Evolutionary conservation across 2,329 filamentous ascomycete genomes (phyloP).

Genomic region (Diaporthe capsici): DNA sequence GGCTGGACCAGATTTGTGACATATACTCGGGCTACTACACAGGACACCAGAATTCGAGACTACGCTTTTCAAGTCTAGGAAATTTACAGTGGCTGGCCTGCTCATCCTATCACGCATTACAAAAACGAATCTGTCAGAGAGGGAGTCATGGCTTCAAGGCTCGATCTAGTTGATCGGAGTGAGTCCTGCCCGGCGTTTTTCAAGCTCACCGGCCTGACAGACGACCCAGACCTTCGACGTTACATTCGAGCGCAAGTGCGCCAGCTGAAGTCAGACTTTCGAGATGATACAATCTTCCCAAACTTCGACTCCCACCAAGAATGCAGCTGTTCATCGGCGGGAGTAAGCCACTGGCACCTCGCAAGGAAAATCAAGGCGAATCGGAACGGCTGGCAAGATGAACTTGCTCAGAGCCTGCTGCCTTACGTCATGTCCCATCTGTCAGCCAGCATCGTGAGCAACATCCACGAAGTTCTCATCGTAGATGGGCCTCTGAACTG

Average conservation of each 20-base stretch:
- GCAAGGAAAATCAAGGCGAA: background rate
- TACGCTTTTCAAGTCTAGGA: background rate
- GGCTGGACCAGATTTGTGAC: background rate
- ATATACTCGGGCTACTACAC: background rate
- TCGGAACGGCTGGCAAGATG: background rate
- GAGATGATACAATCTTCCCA: background rate
- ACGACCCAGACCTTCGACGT: background rate
- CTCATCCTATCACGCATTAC: background rate
- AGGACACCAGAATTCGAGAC: background rate
- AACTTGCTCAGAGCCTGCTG: background rate
- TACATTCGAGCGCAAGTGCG: slow-evolving; percentile 13
- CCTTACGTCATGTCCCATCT: background rate
- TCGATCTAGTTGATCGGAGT: background rate
- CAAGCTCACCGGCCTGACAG: background rate
- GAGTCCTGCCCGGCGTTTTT: slow-evolving; percentile 2
- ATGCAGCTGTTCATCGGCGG: background rate
- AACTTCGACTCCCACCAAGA: background rate
- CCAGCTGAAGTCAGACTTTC: background rate
- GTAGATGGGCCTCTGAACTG: background rate
- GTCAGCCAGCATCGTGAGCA: background rate
- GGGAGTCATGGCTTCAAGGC: background rate
- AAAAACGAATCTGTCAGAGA: background rate
- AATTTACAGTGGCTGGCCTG: background rate
- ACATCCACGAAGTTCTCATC: background rate
- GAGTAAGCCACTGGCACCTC: background rate